These are phyloP conservation scores for Skeletonema menzelii DNA, from an alignment of 108 stramenopile species.

Conservation along the genomic window DNA sequence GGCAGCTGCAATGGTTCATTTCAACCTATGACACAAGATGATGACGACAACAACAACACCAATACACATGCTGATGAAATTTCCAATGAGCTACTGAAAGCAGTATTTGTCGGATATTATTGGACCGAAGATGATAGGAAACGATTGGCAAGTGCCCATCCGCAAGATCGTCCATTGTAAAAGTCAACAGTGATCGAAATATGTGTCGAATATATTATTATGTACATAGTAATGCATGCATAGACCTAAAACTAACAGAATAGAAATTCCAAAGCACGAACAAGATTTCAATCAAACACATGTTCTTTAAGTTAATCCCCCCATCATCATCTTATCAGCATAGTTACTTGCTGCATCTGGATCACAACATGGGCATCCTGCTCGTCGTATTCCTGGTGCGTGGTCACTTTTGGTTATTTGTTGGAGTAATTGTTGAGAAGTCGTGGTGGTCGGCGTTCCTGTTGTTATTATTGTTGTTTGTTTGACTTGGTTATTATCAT, in stretches of 20 bases:
- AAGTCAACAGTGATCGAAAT: background rate
- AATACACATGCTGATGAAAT: background rate
- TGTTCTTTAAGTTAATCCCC: background rate
- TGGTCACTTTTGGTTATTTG: slow-evolving; percentile 61
- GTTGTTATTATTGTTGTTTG: background rate
- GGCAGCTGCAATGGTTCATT: background rate
- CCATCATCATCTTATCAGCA: slow-evolving; percentile 39
- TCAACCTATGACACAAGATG: background rate
- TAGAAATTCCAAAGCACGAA: background rate
- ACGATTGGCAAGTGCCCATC: slow-evolving; percentile 21
- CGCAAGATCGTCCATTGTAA: background rate
- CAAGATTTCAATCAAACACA: background rate
- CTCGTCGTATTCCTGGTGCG: slow-evolving; percentile 72
- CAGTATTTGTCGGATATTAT: slow-evolving; percentile 18
- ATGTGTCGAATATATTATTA: background rate
- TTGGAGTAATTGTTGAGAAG: slow-evolving; percentile 35
- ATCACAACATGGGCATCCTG: slow-evolving; percentile 87
- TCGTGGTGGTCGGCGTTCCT: slow-evolving; percentile 1
- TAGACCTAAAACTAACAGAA: background rate
- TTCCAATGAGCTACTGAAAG: slow-evolving; percentile 2
- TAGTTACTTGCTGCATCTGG: slow-evolving; percentile 55
- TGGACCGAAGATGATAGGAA: slow-evolving; percentile 10
- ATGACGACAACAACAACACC: background rate
- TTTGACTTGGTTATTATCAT: background rate
- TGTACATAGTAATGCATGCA: background rate